Conservation (phyloP, 352 stramenopile genomes). For the Phytophthora gonapodyides region DNA sequence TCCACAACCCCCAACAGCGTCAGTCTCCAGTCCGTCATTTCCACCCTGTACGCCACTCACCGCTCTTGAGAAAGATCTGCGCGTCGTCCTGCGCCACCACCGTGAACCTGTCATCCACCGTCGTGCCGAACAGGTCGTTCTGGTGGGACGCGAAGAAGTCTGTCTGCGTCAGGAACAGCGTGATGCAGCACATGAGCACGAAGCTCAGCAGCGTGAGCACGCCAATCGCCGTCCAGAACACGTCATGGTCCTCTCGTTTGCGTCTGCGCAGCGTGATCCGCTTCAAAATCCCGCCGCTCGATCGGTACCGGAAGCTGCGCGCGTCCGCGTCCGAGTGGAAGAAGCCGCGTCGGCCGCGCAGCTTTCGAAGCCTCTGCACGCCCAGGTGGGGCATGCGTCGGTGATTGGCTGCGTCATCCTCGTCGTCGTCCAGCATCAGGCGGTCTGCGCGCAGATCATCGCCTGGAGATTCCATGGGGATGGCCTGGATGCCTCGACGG, state of each 20-base stretch:
- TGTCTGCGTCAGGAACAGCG: conserved; percentile 75
- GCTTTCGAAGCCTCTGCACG: conserved; percentile 38
- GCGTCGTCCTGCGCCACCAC: conserved; percentile 75
- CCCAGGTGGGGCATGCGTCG: conserved; percentile 1
- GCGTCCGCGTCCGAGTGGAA: conserved; percentile 45
- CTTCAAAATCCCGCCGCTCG: conserved; percentile 47
- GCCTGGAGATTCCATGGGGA: conserved; percentile 75
- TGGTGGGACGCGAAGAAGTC: conserved; percentile 86
- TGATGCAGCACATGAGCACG: conserved; percentile 56
- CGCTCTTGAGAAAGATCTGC: conserved; percentile 83
- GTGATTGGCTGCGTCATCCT: conserved; percentile 14
- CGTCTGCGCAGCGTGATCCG: conserved; percentile 67
- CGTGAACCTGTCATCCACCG: conserved; percentile 81
- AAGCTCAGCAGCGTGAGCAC: conserved; percentile 75
- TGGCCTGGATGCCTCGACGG: conserved; percentile 48
- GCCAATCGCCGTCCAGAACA: conserved; percentile 80
- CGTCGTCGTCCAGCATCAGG: conserved; percentile 40
- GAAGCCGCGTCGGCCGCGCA: conserved; percentile 52
- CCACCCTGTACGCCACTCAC: conserved; percentile 25
- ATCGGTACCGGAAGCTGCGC: conserved; percentile 38
- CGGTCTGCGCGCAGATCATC: conserved; percentile 44
- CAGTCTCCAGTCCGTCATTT: neutral
- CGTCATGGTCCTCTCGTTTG: conserved; percentile 51
- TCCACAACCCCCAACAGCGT: neutral
- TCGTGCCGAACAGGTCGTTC: conserved; percentile 79